These are phyloP conservation scores for Candida hungchunana DNA, from an alignment of 805 yeast genomes.

Conservation along the genomic window DNA sequence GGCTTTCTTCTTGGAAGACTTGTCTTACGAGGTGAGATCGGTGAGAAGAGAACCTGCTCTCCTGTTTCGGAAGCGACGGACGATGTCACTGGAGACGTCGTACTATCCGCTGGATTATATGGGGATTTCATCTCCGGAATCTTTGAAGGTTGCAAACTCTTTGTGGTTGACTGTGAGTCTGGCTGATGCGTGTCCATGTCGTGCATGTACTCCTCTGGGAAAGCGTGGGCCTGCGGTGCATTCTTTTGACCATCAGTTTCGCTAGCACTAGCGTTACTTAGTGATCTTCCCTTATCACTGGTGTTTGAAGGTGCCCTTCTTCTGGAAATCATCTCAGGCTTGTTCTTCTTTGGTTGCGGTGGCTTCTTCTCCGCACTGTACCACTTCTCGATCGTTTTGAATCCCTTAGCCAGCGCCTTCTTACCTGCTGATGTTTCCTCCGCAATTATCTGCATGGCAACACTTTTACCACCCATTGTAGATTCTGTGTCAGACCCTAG, in stretches of 20 bases:
- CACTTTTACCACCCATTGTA: slow-evolving; percentile 5
- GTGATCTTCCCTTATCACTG: slow-evolving; percentile 9
- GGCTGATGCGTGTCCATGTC: slow-evolving; percentile 17
- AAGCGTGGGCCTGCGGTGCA: slow-evolving; percentile 27
- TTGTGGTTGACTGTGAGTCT: slow-evolving; percentile 10
- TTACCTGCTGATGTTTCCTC: slow-evolving; percentile 30
- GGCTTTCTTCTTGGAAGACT: slow-evolving; percentile 11
- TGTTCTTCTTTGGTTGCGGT: slow-evolving; percentile 3
- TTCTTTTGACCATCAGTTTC: slow-evolving; percentile 5
- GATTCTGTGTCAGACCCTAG: slow-evolving; percentile 16
- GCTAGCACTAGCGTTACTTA: neutral
- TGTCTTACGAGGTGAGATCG: slow-evolving; percentile 8
- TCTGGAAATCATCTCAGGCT: slow-evolving; percentile 67
- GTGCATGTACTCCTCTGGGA: slow-evolving; percentile 25
- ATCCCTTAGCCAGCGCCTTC: slow-evolving; percentile 40
- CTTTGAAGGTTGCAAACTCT: slow-evolving; percentile 19
- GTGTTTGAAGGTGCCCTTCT: slow-evolving; percentile 32
- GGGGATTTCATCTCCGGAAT: slow-evolving; percentile 25
- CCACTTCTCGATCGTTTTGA: slow-evolving; percentile 66
- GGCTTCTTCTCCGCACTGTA: slow-evolving; percentile 48
- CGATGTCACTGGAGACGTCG: slow-evolving; percentile 1
- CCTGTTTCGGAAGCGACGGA: neutral
- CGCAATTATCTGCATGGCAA: slow-evolving; percentile 24
- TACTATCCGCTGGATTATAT: slow-evolving; percentile 6
- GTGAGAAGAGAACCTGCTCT: slow-evolving; percentile 1